A percentile compares a stretch with the other conserved stretches of the same genome.
Conservation (phyloP, 2,329 filamentous ascomycete species). For the Penicillium sp. region DNA sequence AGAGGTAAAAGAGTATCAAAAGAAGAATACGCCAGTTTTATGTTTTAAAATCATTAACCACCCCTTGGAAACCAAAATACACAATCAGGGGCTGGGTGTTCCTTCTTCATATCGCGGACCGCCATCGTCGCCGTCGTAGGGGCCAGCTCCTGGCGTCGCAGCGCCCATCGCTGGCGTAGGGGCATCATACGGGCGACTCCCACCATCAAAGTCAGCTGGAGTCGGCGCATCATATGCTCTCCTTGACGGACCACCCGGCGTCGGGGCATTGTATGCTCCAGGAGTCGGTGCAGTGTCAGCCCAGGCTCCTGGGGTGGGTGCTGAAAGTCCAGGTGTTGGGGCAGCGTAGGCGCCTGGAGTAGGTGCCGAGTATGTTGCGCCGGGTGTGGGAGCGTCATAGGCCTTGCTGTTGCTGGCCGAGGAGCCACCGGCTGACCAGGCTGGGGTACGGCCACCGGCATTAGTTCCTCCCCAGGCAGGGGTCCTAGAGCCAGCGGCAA, state of each 20-base stretch:
- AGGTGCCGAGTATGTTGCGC: constrained; percentile 67
- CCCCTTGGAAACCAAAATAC: background rate
- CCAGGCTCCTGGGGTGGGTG: constrained; percentile 56
- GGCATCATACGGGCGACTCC: constrained; percentile 48
- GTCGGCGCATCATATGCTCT: constrained; percentile 44
- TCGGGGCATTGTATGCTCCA: constrained; percentile 51
- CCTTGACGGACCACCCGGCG: constrained; percentile 42
- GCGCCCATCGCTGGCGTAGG: constrained; percentile 54
- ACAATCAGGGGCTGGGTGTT: constrained; percentile 43
- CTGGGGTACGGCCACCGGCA: constrained; percentile 50
- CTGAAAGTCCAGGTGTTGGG: constrained; percentile 71
- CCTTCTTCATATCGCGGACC: constrained; percentile 51
- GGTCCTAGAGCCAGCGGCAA: constrained; percentile 74
- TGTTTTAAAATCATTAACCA: constrained; percentile 1
- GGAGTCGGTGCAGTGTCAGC: constrained; percentile 53
- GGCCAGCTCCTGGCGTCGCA: constrained; percentile 44
- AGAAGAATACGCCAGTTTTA: constrained; percentile 8
- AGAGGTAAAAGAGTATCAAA: constrained; percentile 1
- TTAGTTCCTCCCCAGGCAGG: constrained; percentile 69
- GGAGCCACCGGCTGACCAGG: constrained; percentile 43
- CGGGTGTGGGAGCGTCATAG: constrained; percentile 78
- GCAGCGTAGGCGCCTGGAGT: constrained; percentile 66
- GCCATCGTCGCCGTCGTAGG: constrained; percentile 43
- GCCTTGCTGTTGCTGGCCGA: constrained; percentile 41
- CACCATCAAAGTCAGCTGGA: constrained; percentile 41